Evolutionary conservation across 441 rosid genomes (phyloP).

Genomic region (Gossypium trilobum): DNA sequence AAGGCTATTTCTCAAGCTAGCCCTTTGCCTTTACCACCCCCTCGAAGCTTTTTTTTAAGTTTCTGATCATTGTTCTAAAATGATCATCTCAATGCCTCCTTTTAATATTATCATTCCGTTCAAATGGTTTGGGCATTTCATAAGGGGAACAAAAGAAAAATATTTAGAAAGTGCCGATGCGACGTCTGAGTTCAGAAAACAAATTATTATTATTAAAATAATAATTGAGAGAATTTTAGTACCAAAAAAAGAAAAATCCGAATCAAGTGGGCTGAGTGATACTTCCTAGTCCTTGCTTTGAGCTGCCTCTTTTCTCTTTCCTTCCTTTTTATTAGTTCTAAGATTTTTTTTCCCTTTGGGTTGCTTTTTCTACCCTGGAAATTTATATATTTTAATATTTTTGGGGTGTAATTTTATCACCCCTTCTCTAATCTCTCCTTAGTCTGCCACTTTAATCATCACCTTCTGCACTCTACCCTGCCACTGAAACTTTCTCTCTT

Average conservation of each 20-base stretch:
- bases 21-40: conserved; percentile 10
- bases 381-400: not conserved
- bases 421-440: conserved; percentile 13
- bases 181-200: conserved; percentile 28
- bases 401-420: conserved; percentile 8
- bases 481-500: conserved; percentile 18
- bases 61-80: conserved; percentile 12
- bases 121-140: conserved; percentile 59
- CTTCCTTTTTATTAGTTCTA: conserved; percentile 20
- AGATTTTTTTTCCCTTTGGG: conserved; percentile 12
- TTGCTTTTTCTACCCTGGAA: conserved; percentile 13
- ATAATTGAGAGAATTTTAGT: conserved; percentile 13
- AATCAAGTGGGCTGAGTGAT: conserved; percentile 25
- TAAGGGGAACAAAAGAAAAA: conserved; percentile 38
- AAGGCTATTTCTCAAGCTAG: conserved; percentile 16
- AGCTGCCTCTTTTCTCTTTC: not conserved
- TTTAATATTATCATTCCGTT: conserved; percentile 30
- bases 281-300: conserved; percentile 22
- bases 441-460: conserved; percentile 58
- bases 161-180: conserved; percentile 34
- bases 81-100: conserved; percentile 20
- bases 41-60: conserved; percentile 21
- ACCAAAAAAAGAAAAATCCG: not conserved
- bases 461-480: conserved; percentile 32
- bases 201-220: conserved; percentile 14